A percentile compares a stretch with the other conserved stretches of the same genome.
These are phyloP conservation scores for Rhodosporidiobolus odoratus DNA, from an alignment of 768 basidiomycete genomes.

Conservation along the genomic window DNA sequence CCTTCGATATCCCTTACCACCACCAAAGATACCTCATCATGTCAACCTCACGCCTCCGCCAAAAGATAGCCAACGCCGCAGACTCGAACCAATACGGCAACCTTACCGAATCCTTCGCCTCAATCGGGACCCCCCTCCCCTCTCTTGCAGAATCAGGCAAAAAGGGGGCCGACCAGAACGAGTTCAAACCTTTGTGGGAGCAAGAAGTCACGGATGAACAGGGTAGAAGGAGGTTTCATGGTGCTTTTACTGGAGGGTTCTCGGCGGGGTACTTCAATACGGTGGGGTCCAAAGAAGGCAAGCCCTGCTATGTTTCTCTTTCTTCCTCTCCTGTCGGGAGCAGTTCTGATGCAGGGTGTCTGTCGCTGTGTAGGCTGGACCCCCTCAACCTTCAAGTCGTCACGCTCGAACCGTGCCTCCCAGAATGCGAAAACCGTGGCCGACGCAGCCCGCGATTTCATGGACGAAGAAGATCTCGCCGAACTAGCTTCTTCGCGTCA, in stretches of 20 bases:
- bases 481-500: conserved; percentile 68
- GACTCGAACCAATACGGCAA: conserved; percentile 55
- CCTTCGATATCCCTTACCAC: conserved; percentile 3
- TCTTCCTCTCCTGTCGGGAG: not conserved
- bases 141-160: conserved; percentile 74
- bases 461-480: conserved; percentile 96
- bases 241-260: conserved; percentile 97
- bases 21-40: too few species aligned
- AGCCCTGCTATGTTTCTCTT: conserved; percentile 29
- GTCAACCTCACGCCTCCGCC: conserved; percentile 44
- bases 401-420: conserved; percentile 29
- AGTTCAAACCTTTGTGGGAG: conserved; percentile 96
- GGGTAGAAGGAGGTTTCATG: conserved; percentile 73
- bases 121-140: conserved; percentile 93
- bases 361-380: conserved; percentile 72
- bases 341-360: not conserved
- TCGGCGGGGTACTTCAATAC: conserved; percentile 95
- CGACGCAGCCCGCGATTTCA: conserved; percentile 79
- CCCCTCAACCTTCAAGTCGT: conserved; percentile 82
- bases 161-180: conserved; percentile 73
- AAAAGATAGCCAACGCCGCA: not conserved
- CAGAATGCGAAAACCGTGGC: conserved; percentile 53
- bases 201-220: conserved; percentile 57
- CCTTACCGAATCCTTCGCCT: conserved; percentile 72
- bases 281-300: conserved; percentile 93